A percentile compares a stretch with the other conserved stretches of the same genome.
Conservation (phyloP, 2,329 filamentous ascomycete genomes). For the Plenodomus tracheiphilus region DNA sequence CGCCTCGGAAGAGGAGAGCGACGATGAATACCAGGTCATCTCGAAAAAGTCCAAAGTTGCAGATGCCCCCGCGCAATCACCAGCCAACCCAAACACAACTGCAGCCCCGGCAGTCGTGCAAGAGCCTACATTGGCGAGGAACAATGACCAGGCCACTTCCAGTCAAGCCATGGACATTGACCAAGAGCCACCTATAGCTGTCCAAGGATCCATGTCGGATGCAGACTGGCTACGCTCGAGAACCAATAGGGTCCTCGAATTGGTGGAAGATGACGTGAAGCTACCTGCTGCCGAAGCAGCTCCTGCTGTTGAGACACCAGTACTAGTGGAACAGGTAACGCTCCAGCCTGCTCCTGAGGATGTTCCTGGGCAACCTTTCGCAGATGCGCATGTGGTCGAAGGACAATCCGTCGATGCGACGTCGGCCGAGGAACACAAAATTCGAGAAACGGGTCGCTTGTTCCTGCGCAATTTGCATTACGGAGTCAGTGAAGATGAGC, state of each 20-base stretch:
- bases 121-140: background rate
- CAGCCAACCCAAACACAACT: constrained; percentile 3
- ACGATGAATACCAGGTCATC: constrained; percentile 74
- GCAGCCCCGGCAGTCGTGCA: background rate
- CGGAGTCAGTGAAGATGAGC: constrained; percentile 73
- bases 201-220: constrained; percentile 63
- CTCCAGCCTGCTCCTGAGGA: constrained; percentile 12
- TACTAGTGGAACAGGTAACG: constrained; percentile 7
- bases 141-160: constrained; percentile 11
- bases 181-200: constrained; percentile 20
- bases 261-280: constrained; percentile 74
- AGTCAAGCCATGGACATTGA: constrained; percentile 22
- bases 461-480: constrained; percentile 92
- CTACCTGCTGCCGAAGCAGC: constrained; percentile 1
- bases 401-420: constrained; percentile 45
- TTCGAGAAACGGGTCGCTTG: constrained; percentile 73
- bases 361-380: constrained; percentile 10
- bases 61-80: constrained; percentile 6
- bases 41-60: constrained; percentile 50
- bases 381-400: constrained; percentile 5
- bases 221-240: constrained; percentile 90
- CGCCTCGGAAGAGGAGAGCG: constrained; percentile 59
- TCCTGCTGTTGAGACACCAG: constrained; percentile 3
- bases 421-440: constrained; percentile 59
- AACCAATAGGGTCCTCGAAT: constrained; percentile 82